Base-by-base conservation (phyloP, 1,284 basidiomycete genomes). In the Naganishia sp. region DNA sequence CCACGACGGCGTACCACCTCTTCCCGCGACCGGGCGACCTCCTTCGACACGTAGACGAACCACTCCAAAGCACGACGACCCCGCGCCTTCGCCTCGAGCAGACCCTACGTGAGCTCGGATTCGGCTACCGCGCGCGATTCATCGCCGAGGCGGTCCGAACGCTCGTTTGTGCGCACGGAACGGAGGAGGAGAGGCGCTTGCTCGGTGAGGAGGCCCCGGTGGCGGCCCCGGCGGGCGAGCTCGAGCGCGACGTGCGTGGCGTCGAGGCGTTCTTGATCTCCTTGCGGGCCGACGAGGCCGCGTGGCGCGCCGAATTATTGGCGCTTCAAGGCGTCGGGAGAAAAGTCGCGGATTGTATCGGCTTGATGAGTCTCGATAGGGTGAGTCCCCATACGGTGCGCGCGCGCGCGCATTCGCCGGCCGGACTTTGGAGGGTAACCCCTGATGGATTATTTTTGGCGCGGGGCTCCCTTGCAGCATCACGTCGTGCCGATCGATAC, bases 311-410 rank as follows among this genome's bases (percentile, higher is more conserved):
- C 43, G 86, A 89, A 70, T 83, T 99, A 23, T 79, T 96, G 45
- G 87, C 84, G 73, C 86, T 93, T 70, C 86, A 91, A 52, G 96
- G 96, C 0, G 92, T 99, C 0, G 96, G 96, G 0, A 85, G 93
- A 43, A 99, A 99, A 78, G 94, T 97, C 0, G 92, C 91, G 0
- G 95, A 98, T 75, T 99, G 96, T 75, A 84, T 99, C 42, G 81
- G 97, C 63, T 82, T 99, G 28, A 98, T 99, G 90, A 93, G 92
- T 71, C 78, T 98, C 64, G 92, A 97, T 78, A 93, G 96, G 84
- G 90, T 90, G 71, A 7, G 79, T 70, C 3, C 6, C 23, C 15
- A 28, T 23, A 23, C 33, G 28, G 11, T 21, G 21, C 21, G 21
- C 21, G 21, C 21, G 21, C 21, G 21, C 21, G 21, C 21, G 21